Evolutionary conservation across 2,329 filamentous ascomycete genomes (phyloP), one percentile per base, ranked within the genome.

Genomic region (Lecanoromycetidae sp.): DNA sequence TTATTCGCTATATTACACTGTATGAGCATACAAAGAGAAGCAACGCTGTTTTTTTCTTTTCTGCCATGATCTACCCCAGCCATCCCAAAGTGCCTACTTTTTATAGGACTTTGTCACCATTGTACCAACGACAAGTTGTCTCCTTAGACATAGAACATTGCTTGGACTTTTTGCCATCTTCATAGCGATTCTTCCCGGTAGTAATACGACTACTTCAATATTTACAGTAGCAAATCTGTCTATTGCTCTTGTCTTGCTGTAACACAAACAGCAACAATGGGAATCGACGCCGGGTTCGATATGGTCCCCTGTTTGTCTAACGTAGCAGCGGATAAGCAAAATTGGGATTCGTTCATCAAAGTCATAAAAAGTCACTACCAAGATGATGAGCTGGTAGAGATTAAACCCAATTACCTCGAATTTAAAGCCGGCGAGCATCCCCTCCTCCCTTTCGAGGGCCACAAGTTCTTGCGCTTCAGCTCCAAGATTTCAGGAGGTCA

Each of bases 401-500:
- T 56, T 30, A 57, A 58, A 49, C 42, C 51, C 23, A 58, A 59
- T 33, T 59, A 55, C 44, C 57, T 60, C 38, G 36, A 46, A 3
- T 60, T 60, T 50, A 60, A 58, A 49, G 53, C 49, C 30, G 56
- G 56, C 36, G 52, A 58, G 35, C 50, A 60, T 48, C 56, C 54
- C 2, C 26, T 25, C 29, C 58, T 61, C 27, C 56, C 57, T 25
- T 58, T 58, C 32, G 51, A 60, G 41, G 53, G 57, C 45, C 57
- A 61, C 36, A 60, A 59, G 25, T 55, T 61, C 45, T 46, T 61
- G 37, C 56, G 55, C 35, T 60, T 61, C 37, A 58, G 58, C 41
- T 56, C 56, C 27, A 56, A 56, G 39, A 43, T 56, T 42, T 56
- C 56, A 44, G 57, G 51, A 13, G 43, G 32, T 48, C 30, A 23